phyloP scores from a whole-genome alignment of 139 green algal species.

The Raphidocelis subcapitata region DNA sequence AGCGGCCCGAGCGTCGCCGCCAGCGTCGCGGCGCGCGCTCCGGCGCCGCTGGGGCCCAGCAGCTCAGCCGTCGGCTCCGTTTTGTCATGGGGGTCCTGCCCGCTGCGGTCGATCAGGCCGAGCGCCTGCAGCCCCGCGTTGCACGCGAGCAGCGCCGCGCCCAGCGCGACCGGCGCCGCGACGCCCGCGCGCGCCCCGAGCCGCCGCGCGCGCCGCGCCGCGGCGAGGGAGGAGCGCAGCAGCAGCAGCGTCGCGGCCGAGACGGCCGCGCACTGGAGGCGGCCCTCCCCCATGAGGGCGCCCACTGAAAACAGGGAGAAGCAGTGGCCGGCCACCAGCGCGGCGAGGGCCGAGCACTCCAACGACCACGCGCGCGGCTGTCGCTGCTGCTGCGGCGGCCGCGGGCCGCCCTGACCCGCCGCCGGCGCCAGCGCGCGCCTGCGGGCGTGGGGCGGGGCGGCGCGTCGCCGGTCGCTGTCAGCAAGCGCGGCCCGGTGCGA shows the following conservation, averaged over 20 bases:
- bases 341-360: not conserved
- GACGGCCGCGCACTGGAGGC: conserved; percentile 42
- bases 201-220: conserved; percentile 4
- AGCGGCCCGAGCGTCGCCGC: conserved; percentile 11
- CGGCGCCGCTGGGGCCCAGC: not conserved
- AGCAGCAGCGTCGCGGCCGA: conserved; percentile 29
- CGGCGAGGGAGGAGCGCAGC: not conserved
- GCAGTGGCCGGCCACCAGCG: conserved; percentile 30
- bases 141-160: conserved; percentile 17
- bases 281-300: conserved; percentile 60
- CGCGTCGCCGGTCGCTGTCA: too few relatives aligned
- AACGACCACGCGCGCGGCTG: too few relatives aligned
- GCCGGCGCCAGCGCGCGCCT: too few relatives aligned
- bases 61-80: conserved; percentile 23
- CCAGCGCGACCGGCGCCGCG: not conserved
- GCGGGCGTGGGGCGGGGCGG: too few relatives aligned
- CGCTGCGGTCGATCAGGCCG: conserved; percentile 50
- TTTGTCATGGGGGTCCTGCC: conserved; percentile 56
- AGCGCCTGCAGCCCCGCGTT: conserved; percentile 27
- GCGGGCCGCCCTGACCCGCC: too few relatives aligned
- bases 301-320: conserved; percentile 53
- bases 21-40: conserved; percentile 5
- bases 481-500: too few relatives aligned
- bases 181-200: not conserved
- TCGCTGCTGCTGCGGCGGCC: not conserved